A percentile compares a stretch with the other conserved stretches of the same genome.
phyloP scores from a whole-genome alignment of 805 yeast genomes.

The Danielia oregonensis region DNA sequence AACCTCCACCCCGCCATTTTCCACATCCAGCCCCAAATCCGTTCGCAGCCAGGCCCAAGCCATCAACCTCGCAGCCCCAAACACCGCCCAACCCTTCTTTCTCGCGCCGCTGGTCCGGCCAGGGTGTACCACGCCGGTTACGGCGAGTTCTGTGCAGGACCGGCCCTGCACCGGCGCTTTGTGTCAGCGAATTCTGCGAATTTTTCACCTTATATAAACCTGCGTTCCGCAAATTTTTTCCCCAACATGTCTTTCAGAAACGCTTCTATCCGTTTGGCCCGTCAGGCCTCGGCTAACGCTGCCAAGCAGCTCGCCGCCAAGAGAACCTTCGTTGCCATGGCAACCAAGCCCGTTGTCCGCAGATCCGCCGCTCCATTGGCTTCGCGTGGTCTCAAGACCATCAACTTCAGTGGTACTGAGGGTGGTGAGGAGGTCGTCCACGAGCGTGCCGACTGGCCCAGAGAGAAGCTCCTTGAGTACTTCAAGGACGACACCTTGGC shows the following conservation, averaged over 20 bases:
- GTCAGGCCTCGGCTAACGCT: conserved; percentile 42
- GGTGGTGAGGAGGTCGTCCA: conserved; percentile 93
- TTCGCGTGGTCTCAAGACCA: conserved; percentile 90
- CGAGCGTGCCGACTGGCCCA: conserved; percentile 99
- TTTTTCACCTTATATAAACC: conserved; percentile 7
- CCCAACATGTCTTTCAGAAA: conserved; percentile 41
- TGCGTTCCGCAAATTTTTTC: conserved; percentile 4
- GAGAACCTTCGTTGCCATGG: conserved; percentile 63
- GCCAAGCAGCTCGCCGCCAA: conserved; percentile 47
- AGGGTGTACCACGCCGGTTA: too few relatives aligned
- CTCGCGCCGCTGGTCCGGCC: too few relatives aligned
- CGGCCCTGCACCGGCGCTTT: conserved; percentile 15
- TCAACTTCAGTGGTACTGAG: conserved; percentile 93
- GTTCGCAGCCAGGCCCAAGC: too few relatives aligned
- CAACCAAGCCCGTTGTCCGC: conserved; percentile 42
- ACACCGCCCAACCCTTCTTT: too few relatives aligned
- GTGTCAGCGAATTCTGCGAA: background rate
- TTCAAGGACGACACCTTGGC: conserved; percentile 98
- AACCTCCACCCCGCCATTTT: too few relatives aligned
- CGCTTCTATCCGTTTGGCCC: conserved; percentile 43
- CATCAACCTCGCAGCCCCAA: too few relatives aligned
- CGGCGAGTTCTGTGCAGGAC: too few relatives aligned
- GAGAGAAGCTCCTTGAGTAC: conserved; percentile 90
- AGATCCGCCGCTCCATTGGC: conserved; percentile 44
- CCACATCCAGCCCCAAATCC: too few relatives aligned